Percentiles rank a stretch among this genome's conserved stretches.
Conservation (phyloP, 2,329 filamentous ascomycete genomes). For the Ceratocystis albifundus region DNA sequence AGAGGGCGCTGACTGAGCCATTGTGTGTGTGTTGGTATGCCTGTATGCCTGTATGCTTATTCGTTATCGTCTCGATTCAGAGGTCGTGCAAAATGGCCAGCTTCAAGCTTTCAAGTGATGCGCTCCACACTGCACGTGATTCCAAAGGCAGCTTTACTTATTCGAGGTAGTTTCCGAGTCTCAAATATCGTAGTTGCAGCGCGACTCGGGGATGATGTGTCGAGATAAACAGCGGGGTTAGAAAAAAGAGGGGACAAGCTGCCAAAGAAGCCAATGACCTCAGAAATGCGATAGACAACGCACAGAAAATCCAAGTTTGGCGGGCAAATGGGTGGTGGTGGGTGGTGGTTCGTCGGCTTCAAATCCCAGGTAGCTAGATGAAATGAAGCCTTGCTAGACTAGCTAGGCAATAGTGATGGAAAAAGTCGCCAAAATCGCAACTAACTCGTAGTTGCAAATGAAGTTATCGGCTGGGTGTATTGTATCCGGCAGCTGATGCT, state of each 20-base stretch:
- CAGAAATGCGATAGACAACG: not conserved
- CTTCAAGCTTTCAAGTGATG: not conserved
- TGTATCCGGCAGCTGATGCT: not conserved
- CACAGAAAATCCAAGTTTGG: not conserved
- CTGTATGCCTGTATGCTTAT: not conserved
- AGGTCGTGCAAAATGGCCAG: not conserved
- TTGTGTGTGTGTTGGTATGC: constrained; percentile 23
- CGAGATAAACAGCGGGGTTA: not conserved
- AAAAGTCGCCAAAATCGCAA: not conserved
- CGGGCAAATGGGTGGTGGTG: not conserved
- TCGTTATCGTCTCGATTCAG: not conserved
- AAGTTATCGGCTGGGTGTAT: not conserved
- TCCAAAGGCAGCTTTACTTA: not conserved
- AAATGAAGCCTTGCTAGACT: no score
- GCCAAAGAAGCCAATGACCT: no score
- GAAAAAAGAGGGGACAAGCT: not conserved
- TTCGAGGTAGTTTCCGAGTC: not conserved
- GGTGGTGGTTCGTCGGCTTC: no score
- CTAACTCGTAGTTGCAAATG: not conserved
- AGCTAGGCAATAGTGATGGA: no score
- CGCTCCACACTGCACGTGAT: not conserved
- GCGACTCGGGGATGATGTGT: not conserved
- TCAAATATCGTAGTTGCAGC: not conserved
- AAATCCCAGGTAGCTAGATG: no score
- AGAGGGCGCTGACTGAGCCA: constrained; percentile 32